Evolutionary conservation across 306 rosid genomes (phyloP).

Genomic region (Mimosa bimucronata): DNA sequence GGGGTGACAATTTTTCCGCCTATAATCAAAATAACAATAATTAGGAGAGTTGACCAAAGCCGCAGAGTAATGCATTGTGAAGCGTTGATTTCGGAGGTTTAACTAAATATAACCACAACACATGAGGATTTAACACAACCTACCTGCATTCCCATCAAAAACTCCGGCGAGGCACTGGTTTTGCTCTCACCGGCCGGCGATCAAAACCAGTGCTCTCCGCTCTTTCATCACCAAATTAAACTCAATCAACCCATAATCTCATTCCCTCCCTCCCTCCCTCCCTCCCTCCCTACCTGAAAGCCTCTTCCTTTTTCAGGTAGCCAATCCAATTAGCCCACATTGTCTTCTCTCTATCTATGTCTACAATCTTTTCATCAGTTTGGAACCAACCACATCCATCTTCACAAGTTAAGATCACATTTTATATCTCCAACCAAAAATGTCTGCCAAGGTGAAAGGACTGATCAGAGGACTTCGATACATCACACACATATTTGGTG

Average conservation of each 20-base stretch:
- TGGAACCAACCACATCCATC: background rate
- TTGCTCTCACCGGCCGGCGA: constrained; percentile 47
- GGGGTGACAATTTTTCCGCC: background rate
- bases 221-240: constrained; percentile 20
- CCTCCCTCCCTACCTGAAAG: background rate
- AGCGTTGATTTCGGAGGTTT: background rate
- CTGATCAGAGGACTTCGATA: constrained; percentile 80
- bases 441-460: constrained; percentile 68
- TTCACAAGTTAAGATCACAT: background rate
- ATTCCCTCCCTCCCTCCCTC: background rate
- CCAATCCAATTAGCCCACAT: background rate
- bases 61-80: constrained; percentile 34
- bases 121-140: constrained; percentile 35
- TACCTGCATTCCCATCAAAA: constrained; percentile 40
- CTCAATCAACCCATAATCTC: background rate
- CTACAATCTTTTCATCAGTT: background rate
- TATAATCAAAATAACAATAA: background rate
- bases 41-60: background rate
- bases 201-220: constrained; percentile 42
- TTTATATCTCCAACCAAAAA: background rate
- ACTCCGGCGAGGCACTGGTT: constrained; percentile 42
- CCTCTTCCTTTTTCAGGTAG: constrained; percentile 12
- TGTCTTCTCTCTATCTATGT: background rate
- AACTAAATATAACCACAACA: constrained; percentile 45
- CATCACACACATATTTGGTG: constrained; percentile 92